Percentiles rank a stretch among this genome's conserved stretches.
Conservation (phyloP, 2,329 filamentous ascomycete species). For the Mycosphaerella arachidis region DNA sequence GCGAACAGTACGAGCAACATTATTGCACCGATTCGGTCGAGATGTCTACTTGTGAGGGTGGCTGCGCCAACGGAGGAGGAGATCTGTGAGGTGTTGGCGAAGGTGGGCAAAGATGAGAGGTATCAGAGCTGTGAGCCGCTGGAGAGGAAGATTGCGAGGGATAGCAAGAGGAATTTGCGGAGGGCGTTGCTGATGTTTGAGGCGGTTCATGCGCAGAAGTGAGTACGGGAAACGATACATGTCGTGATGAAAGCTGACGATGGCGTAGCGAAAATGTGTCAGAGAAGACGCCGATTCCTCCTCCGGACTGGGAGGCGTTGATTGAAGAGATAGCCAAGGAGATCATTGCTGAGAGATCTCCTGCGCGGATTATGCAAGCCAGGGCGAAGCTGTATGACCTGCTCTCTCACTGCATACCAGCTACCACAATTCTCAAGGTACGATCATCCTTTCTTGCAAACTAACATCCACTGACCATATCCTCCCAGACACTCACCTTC, state of each 20-base stretch:
- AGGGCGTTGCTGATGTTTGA: constrained; percentile 94
- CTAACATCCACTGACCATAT: neutral
- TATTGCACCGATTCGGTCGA: constrained; percentile 92
- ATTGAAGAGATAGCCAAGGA: constrained; percentile 87
- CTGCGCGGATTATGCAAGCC: constrained; percentile 78
- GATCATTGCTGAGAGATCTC: constrained; percentile 90
- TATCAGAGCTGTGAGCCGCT: constrained; percentile 73
- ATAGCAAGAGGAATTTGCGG: constrained; percentile 86
- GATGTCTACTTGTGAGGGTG: constrained; percentile 86
- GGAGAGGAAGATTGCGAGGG: constrained; percentile 79
- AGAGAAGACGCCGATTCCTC: constrained; percentile 82
- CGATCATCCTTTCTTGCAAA: neutral
- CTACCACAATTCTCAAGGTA: constrained; percentile 84
- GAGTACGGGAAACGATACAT: constrained; percentile 33
- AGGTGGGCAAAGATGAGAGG: constrained; percentile 71
- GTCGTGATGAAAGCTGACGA: neutral
- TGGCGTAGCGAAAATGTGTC: constrained; percentile 74
- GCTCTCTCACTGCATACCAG: constrained; percentile 92
- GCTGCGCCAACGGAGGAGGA: constrained; percentile 81
- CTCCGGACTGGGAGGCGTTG: constrained; percentile 93
- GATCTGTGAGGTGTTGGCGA: constrained; percentile 70
- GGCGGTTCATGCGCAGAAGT: constrained; percentile 96
- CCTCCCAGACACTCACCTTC: constrained; percentile 70
- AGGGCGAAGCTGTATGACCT: constrained; percentile 95
- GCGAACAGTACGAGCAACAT: constrained; percentile 98